Evolutionary conservation across 1,284 basidiomycete species (phyloP), one percentile per base, ranked within the genome.

Genomic region (Tremellales sp.): DNA sequence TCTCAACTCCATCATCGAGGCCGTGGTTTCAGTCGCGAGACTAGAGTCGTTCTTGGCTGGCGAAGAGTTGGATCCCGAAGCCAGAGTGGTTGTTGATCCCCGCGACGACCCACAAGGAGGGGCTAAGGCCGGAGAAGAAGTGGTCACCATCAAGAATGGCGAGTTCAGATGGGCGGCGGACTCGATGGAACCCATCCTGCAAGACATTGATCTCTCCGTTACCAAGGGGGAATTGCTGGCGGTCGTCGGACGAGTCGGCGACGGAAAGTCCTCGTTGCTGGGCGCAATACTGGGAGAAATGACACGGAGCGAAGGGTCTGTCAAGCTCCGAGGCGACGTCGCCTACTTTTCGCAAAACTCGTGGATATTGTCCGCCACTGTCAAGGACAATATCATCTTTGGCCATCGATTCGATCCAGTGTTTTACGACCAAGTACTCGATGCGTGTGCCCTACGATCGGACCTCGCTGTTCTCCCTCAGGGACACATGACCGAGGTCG

Each of bases 281-380:
- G 56, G 51, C 21, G 66, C 67, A 5, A 59, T 70, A 5, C 57
- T 93, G 37, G 93, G 93, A 4, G 92, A 95, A 56, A 93, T 97
- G 90, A 78, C 75, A 18, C 80, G 84, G 40, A 73, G 73, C 4
- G 84, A 88, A 24, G 93, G 93, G 2, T 76, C 79, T 13, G 80
- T 93, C 1, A 74, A 76, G 0, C 60, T 95, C 1, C 78, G 77
- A 16, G 92, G 92, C 1, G 81, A 76, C 8, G 75, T 94, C n/a
- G 84, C 91, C 0, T 97, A 94, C 72, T 90, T 88, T 13, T 81
- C 84, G 22, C 93, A 97, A 64, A 86, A 84, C 60, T 87, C 91
- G 26, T 97, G 92, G 87, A 81, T 92, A 42, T 78, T 91, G 66
- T 87, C 85, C 2, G 81, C 86, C 0, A 84, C 86, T 0, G 80